Conservation (phyloP, 169 alveolate species). For the Cryptosporidium canis region DNA sequence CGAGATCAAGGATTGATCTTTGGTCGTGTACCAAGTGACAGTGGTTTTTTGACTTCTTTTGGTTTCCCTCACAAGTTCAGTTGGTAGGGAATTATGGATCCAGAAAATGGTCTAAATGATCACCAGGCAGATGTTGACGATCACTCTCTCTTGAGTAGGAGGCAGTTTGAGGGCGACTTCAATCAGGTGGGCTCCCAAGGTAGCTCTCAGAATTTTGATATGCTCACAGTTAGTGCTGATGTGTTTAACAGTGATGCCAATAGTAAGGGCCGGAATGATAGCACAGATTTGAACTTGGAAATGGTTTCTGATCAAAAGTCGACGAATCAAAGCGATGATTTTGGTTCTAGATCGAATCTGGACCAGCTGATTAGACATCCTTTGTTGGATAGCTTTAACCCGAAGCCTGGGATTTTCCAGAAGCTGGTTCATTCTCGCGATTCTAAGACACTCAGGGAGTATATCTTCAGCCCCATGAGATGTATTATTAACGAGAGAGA, state of each 20-base stretch:
- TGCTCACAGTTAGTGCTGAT: slow-evolving; percentile 4
- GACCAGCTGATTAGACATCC: neutral
- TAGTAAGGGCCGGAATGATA: neutral
- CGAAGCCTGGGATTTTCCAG: slow-evolving; percentile 62
- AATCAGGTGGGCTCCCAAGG: neutral
- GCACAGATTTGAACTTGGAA: neutral
- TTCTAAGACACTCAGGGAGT: slow-evolving; percentile 41
- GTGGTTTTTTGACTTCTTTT: neutral
- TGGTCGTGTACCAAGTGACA: neutral
- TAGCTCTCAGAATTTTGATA: slow-evolving; percentile 9
- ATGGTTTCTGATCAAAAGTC: neutral
- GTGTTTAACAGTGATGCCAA: neutral
- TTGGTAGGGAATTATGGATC: neutral
- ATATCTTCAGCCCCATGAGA: slow-evolving; percentile 51
- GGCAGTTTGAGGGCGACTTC: neutral
- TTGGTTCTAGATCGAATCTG: neutral
- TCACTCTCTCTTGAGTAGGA: neutral
- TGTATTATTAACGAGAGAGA: slow-evolving; percentile 52
- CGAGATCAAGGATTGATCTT: neutral
- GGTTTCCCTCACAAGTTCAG: neutral
- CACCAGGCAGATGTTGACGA: neutral
- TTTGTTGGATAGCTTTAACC: neutral
- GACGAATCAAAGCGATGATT: neutral
- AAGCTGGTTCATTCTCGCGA: slow-evolving; percentile 63
- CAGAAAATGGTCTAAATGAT: neutral